Evolutionary conservation across 2,329 filamentous ascomycete genomes (phyloP), one percentile per base, ranked within the genome.

Genomic region (Trichoderma koningii): DNA sequence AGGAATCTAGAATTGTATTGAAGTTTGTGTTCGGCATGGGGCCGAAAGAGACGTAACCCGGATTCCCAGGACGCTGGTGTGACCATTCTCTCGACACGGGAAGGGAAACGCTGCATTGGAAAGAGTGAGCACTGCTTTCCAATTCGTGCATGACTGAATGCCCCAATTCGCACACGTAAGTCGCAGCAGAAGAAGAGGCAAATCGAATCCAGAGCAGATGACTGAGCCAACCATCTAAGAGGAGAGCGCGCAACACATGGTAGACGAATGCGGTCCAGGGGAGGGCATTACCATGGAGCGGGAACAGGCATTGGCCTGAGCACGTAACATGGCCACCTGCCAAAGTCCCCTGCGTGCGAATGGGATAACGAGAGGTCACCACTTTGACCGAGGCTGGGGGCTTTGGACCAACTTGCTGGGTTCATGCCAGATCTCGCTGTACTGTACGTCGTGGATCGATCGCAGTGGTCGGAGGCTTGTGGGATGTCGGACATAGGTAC

Each of bases 51-150:
- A 61, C 34, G 38, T 21, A 7, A 45, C 38, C 23, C 51, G 23
- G 48, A 23, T 12, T 21, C 17, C 48, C n/a, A 23, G 34, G 57
- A 44, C 28, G 21, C 7, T 6, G 23, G 30, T 52, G 48, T 44
- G 57, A 52, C 44, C 47, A 61, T 52, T 19, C 44, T 61, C 48
- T 42, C 38, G 57, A 38, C 15, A 61, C n/a, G 21, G 19, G 38
- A 10, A 4, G 34, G 10, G 10, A 14, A 3, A 14, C 34, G 12
- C 34, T 38, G 34, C 34, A 38, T 23, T 52, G 26, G 30, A 21
- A 3, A 2, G 5, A 19, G 51, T 50, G 19, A 34, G 42, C 3
- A 19, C 12, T 51, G 56, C 15, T 23, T 41, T 12, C 45, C 47
- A 23, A 7, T n/a, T 60, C 45, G 30, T 48, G 21, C 30, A 10